Evolutionary conservation across 352 stramenopile genomes (phyloP).

Genomic region (Pythium guiyangense): DNA sequence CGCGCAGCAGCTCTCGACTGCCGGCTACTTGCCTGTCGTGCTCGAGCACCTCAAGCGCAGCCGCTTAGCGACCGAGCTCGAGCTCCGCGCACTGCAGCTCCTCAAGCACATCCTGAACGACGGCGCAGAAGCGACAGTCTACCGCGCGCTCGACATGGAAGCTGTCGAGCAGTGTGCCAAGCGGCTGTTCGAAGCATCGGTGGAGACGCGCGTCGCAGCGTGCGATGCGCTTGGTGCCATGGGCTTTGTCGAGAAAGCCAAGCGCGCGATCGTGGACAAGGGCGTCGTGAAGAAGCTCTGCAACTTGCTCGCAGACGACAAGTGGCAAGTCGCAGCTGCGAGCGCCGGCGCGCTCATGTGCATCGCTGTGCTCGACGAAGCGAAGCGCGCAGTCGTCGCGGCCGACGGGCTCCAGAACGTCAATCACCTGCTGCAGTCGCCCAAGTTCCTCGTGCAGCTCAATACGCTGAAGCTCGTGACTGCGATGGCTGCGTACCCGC

Average conservation of each 20-base stretch:
- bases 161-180: constrained; percentile 35
- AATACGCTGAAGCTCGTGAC: constrained; percentile 64
- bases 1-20: constrained; percentile 38
- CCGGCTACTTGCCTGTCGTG: constrained; percentile 44
- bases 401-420: constrained; percentile 37
- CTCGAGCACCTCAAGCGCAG: constrained; percentile 45
- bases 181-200: constrained; percentile 34
- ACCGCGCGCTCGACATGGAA: constrained; percentile 51
- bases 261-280: constrained; percentile 46
- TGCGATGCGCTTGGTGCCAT: constrained; percentile 55
- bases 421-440: constrained; percentile 61
- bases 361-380: constrained; percentile 57
- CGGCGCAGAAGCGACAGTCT: constrained; percentile 37
- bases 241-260: constrained; percentile 54
- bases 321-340: constrained; percentile 48
- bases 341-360: constrained; percentile 62
- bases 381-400: constrained; percentile 59
- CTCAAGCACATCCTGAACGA: constrained; percentile 71
- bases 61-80: constrained; percentile 20
- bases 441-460: constrained; percentile 51
- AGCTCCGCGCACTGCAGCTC: constrained; percentile 47
- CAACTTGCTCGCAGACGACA: constrained; percentile 41
- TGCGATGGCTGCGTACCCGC: constrained; percentile 51
- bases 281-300: constrained; percentile 55
- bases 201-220: constrained; percentile 37